Percentiles rank a stretch among this genome's conserved stretches.
Evolutionary conservation across 2,329 filamentous ascomycete genomes (phyloP).

Genomic region (Hypoxylon sp.): DNA sequence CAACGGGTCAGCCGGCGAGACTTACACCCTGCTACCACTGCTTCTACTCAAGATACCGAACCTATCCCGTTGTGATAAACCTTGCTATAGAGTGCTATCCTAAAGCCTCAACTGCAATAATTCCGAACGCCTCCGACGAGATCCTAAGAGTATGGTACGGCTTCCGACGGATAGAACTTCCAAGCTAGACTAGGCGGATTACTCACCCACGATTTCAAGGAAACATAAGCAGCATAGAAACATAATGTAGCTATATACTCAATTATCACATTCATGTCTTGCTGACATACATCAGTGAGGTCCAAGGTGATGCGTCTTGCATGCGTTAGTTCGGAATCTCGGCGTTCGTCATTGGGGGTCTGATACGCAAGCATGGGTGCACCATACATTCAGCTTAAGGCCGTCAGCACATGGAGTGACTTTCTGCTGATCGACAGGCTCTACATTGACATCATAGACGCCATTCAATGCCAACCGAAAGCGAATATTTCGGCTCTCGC

Average conservation of each 20-base stretch:
- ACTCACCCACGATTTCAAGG: conserved; percentile 8
- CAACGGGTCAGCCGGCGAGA: conserved; percentile 30
- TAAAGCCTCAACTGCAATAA: conserved; percentile 6
- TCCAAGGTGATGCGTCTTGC: background rate
- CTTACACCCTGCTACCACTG: conserved; percentile 1
- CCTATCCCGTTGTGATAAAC: conserved; percentile 22
- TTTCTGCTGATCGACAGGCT: background rate
- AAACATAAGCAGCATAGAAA: conserved; percentile 21
- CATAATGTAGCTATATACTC: conserved; percentile 11
- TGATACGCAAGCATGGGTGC: conserved; percentile 26
- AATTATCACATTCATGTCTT: conserved; percentile 29
- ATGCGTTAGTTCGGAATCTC: conserved; percentile 37
- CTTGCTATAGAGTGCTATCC: background rate
- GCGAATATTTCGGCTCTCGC: background rate
- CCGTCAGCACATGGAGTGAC: conserved; percentile 10
- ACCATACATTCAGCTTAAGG: conserved; percentile 19
- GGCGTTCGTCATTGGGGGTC: conserved; percentile 25
- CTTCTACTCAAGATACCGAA: conserved; percentile 28
- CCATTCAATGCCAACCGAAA: background rate
- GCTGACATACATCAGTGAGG: conserved; percentile 25
- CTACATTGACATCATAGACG: conserved; percentile 11
- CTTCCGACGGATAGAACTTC: conserved; percentile 13
- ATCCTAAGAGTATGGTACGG: background rate
- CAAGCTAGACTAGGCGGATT: conserved; percentile 9
- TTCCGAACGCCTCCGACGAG: conserved; percentile 35